phyloP scores from a whole-genome alignment of 352 stramenopile genomes.

The Thraustochytrium sp. region DNA sequence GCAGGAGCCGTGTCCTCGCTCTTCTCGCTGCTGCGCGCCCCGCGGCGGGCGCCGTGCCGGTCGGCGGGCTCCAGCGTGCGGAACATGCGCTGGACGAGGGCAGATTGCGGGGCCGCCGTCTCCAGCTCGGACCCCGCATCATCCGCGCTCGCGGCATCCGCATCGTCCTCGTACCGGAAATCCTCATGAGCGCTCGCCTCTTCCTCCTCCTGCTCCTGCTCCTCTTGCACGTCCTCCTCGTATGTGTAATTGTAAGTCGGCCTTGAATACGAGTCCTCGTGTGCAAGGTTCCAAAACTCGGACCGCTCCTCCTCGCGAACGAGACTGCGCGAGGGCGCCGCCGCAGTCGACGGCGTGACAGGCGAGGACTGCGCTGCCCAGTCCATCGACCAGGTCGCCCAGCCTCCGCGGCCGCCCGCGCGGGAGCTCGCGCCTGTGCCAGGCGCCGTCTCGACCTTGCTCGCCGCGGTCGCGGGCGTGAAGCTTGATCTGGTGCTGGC shows the following conservation, averaged over 20 bases:
- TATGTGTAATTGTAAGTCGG: too few species aligned
- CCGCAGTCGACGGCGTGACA: background rate
- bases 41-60: background rate
- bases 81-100: constrained; percentile 31
- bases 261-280: too few species aligned
- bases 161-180: background rate
- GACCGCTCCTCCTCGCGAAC: too few species aligned
- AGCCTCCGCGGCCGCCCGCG: background rate
- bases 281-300: too few species aligned
- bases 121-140: background rate
- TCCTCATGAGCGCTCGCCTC: background rate
- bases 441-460: too few species aligned
- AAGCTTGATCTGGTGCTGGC: too few species aligned
- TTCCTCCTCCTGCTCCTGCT: background rate
- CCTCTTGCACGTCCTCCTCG: background rate
- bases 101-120: background rate
- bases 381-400: background rate
- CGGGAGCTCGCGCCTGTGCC: too few species aligned
- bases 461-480: too few species aligned
- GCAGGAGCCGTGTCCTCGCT: too few species aligned
- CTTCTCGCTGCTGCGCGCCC: background rate
- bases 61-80: background rate
- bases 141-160: background rate
- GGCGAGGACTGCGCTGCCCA: background rate
- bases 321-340: too few species aligned